Evolutionary conservation across 768 basidiomycete genomes (phyloP), one percentile per base, ranked within the genome.

Genomic region (Russula emetica): DNA sequence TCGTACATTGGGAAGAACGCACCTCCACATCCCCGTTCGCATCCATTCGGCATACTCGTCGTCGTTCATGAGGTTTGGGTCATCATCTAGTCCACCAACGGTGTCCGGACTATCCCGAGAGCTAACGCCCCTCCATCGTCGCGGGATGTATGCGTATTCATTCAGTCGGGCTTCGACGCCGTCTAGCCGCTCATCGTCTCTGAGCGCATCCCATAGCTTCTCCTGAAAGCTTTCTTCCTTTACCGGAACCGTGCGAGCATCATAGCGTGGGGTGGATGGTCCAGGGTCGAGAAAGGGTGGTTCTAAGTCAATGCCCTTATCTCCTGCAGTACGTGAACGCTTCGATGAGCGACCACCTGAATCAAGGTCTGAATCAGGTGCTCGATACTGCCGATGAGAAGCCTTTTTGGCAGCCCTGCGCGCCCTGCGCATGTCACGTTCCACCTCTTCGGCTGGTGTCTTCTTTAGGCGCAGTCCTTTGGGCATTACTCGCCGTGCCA

Each of bases 11-110:
- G 4, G 11, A 54, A 26, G 6, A 24, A 74, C 83, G 45, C 64
- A 86, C 83, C 84, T 82, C 78, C 90, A 94, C 90, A 97, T 95
- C 53, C 91, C 92, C 28, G 80, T 75, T 66, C 94, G 78, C 56
- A 96, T 77, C 89, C 90, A 95, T 69, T 92, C 90, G 1, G 88
- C 83, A 68, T 96, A 96, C 64, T 92, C 87, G 68, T 94, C 88
- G 9, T 94, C 92, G 64, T 87, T 86, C 88, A 95, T 88, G 54
- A 72, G 67, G 53, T 70, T 72, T 32, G 79, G 78, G 63, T 83
- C 74, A 6, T 74, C 69, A 20, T 70, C 68, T 16, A 67, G 69
- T 5, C 70, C 70, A 2, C 56, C 50, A 57, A 66, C 71, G 54
- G 38, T 70, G 73, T 45, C 76, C 3, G 82, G 69, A 74, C 79